Percentiles rank a stretch among this genome's conserved stretches.
Evolutionary conservation across 2,329 filamentous ascomycete genomes (phyloP).

Genomic region (Hymenoscyphus linearis): DNA sequence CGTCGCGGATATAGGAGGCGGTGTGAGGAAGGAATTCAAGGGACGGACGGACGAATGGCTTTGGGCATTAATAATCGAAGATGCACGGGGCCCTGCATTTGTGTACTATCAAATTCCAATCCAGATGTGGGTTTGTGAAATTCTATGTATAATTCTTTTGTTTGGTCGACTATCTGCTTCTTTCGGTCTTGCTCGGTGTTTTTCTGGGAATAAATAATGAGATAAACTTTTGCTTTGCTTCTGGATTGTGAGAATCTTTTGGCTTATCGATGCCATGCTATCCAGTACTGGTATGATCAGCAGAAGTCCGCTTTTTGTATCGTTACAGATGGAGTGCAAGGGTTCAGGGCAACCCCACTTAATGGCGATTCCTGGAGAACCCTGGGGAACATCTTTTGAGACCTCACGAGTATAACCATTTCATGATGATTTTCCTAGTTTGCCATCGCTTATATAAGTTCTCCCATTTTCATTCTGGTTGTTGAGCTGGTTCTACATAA

Average conservation of each 20-base stretch:
- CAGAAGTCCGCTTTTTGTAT: neutral
- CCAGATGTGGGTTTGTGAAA: constrained; percentile 1
- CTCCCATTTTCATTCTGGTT: too few relatives aligned
- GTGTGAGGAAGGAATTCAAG: neutral
- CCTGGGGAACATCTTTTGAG: too few relatives aligned
- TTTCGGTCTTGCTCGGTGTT: neutral
- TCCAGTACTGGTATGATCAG: neutral
- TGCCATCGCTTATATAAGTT: too few relatives aligned
- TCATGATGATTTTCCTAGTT: too few relatives aligned
- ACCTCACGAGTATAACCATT: too few relatives aligned
- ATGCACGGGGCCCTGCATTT: neutral
- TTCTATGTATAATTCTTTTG: constrained; percentile 6
- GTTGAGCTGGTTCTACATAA: too few relatives aligned
- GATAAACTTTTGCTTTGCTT: neutral
- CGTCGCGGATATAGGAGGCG: neutral
- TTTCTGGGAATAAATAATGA: neutral
- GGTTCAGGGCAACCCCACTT: too few relatives aligned
- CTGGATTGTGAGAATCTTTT: neutral
- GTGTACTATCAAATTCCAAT: constrained; percentile 5
- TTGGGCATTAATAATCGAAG: neutral
- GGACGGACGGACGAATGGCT: neutral
- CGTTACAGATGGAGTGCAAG: too few relatives aligned
- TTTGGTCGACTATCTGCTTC: neutral
- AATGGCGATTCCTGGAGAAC: too few relatives aligned
- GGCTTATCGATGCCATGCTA: neutral